Conservation (phyloP, 78 protist genomes). For the Speleostelium caveatum region DNA sequence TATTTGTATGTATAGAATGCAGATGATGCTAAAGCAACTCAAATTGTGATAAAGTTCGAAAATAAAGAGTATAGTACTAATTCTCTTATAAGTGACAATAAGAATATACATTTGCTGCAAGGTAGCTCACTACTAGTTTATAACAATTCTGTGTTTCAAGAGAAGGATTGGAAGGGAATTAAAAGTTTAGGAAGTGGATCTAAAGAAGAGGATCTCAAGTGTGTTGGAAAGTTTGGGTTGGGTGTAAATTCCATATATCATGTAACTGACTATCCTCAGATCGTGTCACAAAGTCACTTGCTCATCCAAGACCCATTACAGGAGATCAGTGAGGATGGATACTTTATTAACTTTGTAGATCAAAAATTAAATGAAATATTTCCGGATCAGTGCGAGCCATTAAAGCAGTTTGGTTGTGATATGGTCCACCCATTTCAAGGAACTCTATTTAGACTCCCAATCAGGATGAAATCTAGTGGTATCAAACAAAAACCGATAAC, state of each 20-base stretch:
- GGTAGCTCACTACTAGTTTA: slow-evolving; percentile 32
- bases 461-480: neutral
- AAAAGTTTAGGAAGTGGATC: slow-evolving; percentile 10
- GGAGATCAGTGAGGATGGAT: neutral
- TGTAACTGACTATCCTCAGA: neutral
- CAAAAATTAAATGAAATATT: neutral
- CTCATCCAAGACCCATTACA: slow-evolving; percentile 16
- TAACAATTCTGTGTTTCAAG: slow-evolving; percentile 18
- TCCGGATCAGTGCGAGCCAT: neutral
- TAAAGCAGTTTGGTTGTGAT: slow-evolving; percentile 25
- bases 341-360: neutral
- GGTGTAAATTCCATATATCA: slow-evolving; percentile 49
- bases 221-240: slow-evolving; percentile 51
- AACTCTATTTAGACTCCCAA: slow-evolving; percentile 21
- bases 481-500: neutral
- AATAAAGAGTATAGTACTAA: neutral
- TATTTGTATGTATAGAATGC: slow-evolving; percentile 41
- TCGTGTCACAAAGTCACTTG: neutral
- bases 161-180: slow-evolving; percentile 52
- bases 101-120: neutral
- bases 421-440: slow-evolving; percentile 2
- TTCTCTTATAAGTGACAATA: neutral
- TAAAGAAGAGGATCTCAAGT: slow-evolving; percentile 38
- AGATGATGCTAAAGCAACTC: slow-evolving; percentile 32
- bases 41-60: slow-evolving; percentile 12